Evolutionary conservation across 169 alveolate species (phyloP).

Genomic region (Neospora caninum): DNA sequence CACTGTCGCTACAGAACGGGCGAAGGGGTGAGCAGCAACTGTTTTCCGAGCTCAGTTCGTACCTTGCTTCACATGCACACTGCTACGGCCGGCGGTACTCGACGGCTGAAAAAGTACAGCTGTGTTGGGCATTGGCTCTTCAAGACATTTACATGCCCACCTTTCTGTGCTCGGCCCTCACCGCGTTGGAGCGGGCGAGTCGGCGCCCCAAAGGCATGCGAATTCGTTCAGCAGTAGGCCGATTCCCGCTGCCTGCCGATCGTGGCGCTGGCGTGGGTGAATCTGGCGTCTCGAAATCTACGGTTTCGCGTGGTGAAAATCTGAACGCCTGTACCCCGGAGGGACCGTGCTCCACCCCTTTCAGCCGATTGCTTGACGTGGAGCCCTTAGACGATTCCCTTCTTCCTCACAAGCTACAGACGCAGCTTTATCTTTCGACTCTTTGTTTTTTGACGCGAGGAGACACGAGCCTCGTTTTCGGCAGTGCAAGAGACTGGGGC

Average conservation of each 20-base stretch:
- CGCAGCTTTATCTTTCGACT: background rate
- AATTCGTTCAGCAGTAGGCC: background rate
- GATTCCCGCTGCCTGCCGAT: background rate
- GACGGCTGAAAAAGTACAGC: background rate
- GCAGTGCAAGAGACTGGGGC: background rate
- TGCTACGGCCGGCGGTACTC: background rate
- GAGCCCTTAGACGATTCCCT: background rate
- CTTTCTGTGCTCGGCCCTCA: background rate
- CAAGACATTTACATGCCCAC: constrained; percentile 8
- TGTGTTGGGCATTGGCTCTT: constrained; percentile 38
- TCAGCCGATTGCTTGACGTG: background rate
- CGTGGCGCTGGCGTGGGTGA: background rate
- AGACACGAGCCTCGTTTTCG: background rate
- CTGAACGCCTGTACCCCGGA: background rate
- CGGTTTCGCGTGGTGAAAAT: background rate
- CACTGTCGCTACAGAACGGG: background rate
- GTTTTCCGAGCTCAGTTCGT: background rate
- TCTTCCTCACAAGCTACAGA: background rate
- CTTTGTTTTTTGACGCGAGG: background rate
- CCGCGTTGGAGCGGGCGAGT: background rate
- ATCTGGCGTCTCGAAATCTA: background rate
- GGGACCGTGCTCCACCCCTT: background rate
- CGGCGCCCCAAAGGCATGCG: background rate
- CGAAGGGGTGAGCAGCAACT: background rate
- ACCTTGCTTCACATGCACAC: background rate